Evolutionary conservation across 306 rosid genomes (phyloP).

Genomic region (Vigna nakashimae): DNA sequence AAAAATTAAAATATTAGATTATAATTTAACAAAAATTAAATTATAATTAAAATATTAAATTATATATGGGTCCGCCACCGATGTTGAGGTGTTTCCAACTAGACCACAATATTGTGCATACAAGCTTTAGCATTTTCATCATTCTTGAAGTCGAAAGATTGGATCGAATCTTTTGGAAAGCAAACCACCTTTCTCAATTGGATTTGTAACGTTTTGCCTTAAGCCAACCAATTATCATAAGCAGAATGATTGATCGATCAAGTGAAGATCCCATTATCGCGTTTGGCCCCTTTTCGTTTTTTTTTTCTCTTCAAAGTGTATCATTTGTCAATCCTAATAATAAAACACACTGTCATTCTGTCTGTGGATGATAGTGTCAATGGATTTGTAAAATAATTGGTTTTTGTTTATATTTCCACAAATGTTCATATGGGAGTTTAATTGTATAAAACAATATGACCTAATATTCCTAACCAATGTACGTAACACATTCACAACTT

Average conservation of each 20-base stretch:
- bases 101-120: not conserved
- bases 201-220: not conserved
- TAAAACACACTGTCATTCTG: not conserved
- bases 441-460: not conserved
- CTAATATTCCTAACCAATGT: not conserved
- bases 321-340: not conserved
- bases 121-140: slow-evolving; percentile 3
- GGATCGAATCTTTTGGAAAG: not conserved
- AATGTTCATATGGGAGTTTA: not conserved
- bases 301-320: not conserved
- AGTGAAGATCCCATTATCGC: not conserved
- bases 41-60: too few species aligned
- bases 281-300: not conserved
- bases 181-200: not conserved
- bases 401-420: not conserved
- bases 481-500: not conserved
- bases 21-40: too few species aligned
- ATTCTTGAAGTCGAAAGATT: not conserved
- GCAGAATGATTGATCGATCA: slow-evolving; percentile 5
- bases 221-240: slow-evolving; percentile 20
- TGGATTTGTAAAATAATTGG: not conserved
- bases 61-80: too few species aligned
- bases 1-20: too few species aligned
- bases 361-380: too few species aligned
- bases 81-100: not conserved